These are phyloP conservation scores for Grosmannia huntii DNA, from an alignment of 2,329 filamentous ascomycete species.

Conservation along the genomic window DNA sequence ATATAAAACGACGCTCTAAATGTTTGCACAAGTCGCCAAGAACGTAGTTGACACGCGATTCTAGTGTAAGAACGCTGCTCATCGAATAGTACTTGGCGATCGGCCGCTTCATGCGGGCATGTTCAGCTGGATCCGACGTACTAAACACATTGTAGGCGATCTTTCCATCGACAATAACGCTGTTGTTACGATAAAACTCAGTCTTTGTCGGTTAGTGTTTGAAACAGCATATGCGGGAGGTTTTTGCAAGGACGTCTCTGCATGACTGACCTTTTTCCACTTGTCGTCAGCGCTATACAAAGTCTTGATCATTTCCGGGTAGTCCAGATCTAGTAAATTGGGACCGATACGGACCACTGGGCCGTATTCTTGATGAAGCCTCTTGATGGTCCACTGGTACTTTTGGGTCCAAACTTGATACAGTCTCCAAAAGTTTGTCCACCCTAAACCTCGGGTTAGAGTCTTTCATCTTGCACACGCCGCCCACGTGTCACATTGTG, in stretches of 20 bases:
- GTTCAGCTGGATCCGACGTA: constrained; percentile 17
- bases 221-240: background rate
- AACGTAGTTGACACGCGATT: constrained; percentile 28
- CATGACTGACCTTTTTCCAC: background rate
- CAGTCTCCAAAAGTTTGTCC: constrained; percentile 13
- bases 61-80: constrained; percentile 23
- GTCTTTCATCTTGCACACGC: background rate
- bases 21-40: constrained; percentile 18
- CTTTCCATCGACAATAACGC: constrained; percentile 17
- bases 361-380: constrained; percentile 19
- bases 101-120: constrained; percentile 23
- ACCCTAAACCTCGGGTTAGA: constrained; percentile 10
- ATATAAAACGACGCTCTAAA: constrained; percentile 15
- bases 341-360: constrained; percentile 28
- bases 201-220: background rate
- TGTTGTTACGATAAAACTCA: constrained; percentile 5
- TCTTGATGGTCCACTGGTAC: constrained; percentile 17
- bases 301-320: constrained; percentile 23
- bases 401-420: constrained; percentile 8
- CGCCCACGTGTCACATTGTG: no score
- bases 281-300: constrained; percentile 23
- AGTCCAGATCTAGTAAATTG: constrained; percentile 23
- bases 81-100: constrained; percentile 23
- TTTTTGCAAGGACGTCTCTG: constrained; percentile 13
- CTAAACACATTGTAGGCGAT: constrained; percentile 26